phyloP scores from a whole-genome alignment of 495 filamentous ascomycete genomes.

The Neurospora sp. region DNA sequence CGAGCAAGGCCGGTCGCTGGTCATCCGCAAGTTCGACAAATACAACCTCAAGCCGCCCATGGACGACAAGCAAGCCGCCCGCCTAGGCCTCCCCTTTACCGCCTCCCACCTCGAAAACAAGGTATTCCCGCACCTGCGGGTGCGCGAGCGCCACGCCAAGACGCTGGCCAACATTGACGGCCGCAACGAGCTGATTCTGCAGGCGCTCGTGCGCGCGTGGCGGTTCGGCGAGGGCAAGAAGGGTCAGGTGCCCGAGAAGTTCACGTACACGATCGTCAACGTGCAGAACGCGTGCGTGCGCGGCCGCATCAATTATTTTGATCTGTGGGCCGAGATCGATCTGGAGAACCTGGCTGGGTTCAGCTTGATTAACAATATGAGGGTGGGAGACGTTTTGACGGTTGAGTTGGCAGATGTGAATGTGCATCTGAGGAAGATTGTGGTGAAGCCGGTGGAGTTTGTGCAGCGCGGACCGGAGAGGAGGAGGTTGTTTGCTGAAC shows the following conservation, averaged over 20 bases:
- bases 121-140: conserved; percentile 39
- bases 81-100: conserved; percentile 54
- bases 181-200: conserved; percentile 47
- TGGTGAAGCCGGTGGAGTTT: conserved; percentile 39
- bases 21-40: neutral
- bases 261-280: conserved; percentile 41
- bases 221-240: conserved; percentile 47
- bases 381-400: conserved; percentile 37
- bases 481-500: neutral
- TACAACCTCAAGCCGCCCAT: conserved; percentile 1
- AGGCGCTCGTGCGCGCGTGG: conserved; percentile 66
- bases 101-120: conserved; percentile 40
- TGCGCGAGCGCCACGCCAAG: conserved; percentile 37
- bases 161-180: conserved; percentile 22
- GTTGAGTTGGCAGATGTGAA: conserved; percentile 50
- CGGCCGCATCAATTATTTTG: conserved; percentile 33
- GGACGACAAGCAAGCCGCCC: conserved; percentile 1
- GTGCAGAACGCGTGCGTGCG: conserved; percentile 3
- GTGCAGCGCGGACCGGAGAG: conserved; percentile 1
- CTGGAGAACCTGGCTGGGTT: conserved; percentile 20
- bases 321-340: conserved; percentile 21
- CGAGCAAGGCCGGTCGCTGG: conserved; percentile 5
- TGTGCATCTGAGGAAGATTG: conserved; percentile 37
- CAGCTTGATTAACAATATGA: conserved; percentile 8
- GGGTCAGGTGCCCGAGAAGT: conserved; percentile 47